phyloP scores from a whole-genome alignment of 192 early-diverging fungal genomes.

The Coemansia sp. region DNA sequence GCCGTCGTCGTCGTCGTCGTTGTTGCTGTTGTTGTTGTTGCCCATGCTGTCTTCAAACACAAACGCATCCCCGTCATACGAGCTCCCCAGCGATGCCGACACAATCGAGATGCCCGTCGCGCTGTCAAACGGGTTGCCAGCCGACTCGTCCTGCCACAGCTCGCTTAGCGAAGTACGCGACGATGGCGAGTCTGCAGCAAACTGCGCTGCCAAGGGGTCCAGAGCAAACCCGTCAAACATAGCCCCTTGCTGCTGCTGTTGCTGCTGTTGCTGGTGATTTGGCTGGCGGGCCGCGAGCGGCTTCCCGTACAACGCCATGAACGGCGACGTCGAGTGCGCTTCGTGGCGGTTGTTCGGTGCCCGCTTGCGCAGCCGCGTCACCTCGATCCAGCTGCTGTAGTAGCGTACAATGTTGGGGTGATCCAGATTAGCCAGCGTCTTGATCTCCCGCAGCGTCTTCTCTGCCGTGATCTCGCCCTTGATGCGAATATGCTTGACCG shows the following conservation, averaged over 20 bases:
- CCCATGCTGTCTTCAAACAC: not conserved
- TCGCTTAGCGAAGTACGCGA: not conserved
- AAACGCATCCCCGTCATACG: constrained; percentile 10
- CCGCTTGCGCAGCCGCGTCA: constrained; percentile 35
- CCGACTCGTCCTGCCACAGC: not conserved
- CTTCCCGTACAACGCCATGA: not conserved
- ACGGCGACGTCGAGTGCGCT: not conserved
- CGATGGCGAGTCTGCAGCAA: not conserved
- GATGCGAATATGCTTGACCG: constrained; percentile 82
- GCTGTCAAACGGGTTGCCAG: constrained; percentile 3
- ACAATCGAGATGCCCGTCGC: constrained; percentile 3
- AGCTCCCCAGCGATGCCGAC: constrained; percentile 1
- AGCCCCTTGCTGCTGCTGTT: not conserved
- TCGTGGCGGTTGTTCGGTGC: not conserved
- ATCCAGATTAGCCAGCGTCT: constrained; percentile 76
- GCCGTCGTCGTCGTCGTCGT: constrained; percentile 32
- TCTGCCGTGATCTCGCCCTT: constrained; percentile 55
- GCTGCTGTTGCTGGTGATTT: too few species aligned
- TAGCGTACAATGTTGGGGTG: constrained; percentile 95
- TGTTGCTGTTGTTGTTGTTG: too few species aligned
- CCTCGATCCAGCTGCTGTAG: constrained; percentile 90
- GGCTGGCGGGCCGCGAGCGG: too few species aligned
- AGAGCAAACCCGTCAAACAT: not conserved
- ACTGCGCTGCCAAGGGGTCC: not conserved
- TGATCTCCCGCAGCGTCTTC: constrained; percentile 89